Conservation (phyloP, 306 rosid genomes). For the Amphicarpaea edgeworthii region DNA sequence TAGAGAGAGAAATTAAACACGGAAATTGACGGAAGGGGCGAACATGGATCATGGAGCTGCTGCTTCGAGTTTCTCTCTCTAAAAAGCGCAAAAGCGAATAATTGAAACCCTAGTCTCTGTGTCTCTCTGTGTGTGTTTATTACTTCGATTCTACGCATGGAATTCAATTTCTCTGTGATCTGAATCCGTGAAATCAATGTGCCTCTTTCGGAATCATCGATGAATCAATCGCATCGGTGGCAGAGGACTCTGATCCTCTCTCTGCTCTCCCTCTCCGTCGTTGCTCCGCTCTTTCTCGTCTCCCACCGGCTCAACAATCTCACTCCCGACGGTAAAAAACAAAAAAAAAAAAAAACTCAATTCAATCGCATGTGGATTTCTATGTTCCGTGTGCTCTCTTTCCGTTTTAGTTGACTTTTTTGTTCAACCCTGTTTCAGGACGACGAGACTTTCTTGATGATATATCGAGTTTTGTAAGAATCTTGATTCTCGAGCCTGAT, state of each 20-base stretch:
- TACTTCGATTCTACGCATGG: slow-evolving; percentile 62
- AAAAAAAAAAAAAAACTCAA: too few relatives aligned
- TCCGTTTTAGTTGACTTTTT: slow-evolving; percentile 39
- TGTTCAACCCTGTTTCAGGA: slow-evolving; percentile 59
- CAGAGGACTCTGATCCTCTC: slow-evolving; percentile 94
- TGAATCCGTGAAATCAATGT: slow-evolving; percentile 62
- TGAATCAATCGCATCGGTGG: slow-evolving; percentile 79
- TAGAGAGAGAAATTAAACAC: neutral
- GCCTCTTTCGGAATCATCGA: slow-evolving; percentile 54
- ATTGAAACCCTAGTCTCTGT: slow-evolving; percentile 63
- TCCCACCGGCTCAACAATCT: slow-evolving; percentile 60
- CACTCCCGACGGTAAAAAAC: slow-evolving; percentile 59
- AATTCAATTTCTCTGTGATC: slow-evolving; percentile 59
- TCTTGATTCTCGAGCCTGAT: slow-evolving; percentile 45
- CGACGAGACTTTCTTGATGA: slow-evolving; percentile 72
- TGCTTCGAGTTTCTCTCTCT: slow-evolving; percentile 49
- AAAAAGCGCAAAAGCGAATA: slow-evolving; percentile 40
- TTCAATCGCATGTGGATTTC: neutral
- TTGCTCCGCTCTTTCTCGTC: slow-evolving; percentile 80
- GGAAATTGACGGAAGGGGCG: slow-evolving; percentile 42
- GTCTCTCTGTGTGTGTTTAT: neutral
- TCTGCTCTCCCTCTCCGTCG: slow-evolving; percentile 78
- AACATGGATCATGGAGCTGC: slow-evolving; percentile 69
- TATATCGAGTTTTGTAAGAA: slow-evolving; percentile 76
- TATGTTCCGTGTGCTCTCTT: neutral